phyloP scores from a whole-genome alignment of 208 protist genomes.

The Angomonas deanei region DNA sequence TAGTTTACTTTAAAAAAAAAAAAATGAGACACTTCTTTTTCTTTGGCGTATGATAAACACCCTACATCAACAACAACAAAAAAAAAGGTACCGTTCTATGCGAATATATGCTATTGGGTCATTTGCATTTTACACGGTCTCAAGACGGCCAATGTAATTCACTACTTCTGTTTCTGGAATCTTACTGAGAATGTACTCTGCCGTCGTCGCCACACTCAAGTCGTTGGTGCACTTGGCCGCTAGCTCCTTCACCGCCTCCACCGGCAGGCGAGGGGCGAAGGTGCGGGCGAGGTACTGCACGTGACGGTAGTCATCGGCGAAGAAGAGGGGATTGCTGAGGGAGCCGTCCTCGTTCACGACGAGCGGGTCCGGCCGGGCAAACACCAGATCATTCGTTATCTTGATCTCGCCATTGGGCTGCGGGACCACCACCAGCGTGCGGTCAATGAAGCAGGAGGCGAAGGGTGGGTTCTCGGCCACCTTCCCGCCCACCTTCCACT shows the following conservation, averaged over 20 bases:
- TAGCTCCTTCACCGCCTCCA: constrained; percentile 27
- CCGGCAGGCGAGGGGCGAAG: constrained; percentile 24
- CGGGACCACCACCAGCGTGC: constrained; percentile 52
- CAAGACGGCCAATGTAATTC: not conserved
- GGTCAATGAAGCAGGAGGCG: constrained; percentile 72
- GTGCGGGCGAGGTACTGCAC: constrained; percentile 62
- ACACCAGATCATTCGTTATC: constrained; percentile 79
- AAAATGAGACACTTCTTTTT: too few relatives aligned
- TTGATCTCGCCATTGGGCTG: constrained; percentile 21
- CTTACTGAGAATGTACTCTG: not conserved
- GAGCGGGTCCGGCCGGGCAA: constrained; percentile 63
- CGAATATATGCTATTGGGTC: too few relatives aligned
- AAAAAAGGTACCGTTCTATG: too few relatives aligned
- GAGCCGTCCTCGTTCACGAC: constrained; percentile 54
- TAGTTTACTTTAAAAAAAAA: not conserved
- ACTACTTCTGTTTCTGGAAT: not conserved
- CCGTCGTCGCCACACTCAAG: not conserved
- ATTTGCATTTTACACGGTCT: too few relatives aligned
- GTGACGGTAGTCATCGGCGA: constrained; percentile 40
- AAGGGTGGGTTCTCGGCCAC: constrained; percentile 31
- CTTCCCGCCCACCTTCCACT: constrained; percentile 49
- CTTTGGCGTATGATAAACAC: too few relatives aligned
- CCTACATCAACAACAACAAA: too few relatives aligned
- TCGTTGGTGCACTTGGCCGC: not conserved
- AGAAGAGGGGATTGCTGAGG: constrained; percentile 55